Percentiles rank a stretch among this genome's conserved stretches.
phyloP scores from a whole-genome alignment of 352 stramenopile species.

The Phytophthora megakarya region DNA sequence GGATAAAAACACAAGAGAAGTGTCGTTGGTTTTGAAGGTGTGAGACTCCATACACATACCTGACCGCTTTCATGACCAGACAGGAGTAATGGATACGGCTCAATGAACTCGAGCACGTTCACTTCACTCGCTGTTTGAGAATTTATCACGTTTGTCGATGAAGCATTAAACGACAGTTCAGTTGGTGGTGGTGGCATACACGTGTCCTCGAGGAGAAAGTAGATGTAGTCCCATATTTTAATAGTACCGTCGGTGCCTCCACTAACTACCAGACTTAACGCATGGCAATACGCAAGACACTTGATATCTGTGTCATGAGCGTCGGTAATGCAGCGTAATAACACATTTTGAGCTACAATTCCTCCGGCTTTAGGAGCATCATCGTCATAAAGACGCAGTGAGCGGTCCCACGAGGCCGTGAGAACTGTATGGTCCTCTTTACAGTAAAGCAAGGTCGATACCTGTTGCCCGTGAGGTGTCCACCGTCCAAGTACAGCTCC shows the following conservation, averaged over 20 bases:
- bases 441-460: slow-evolving; percentile 73
- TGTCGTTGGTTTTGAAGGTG: slow-evolving; percentile 47
- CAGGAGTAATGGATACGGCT: slow-evolving; percentile 73
- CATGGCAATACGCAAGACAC: slow-evolving; percentile 75
- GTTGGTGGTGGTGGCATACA: slow-evolving; percentile 30
- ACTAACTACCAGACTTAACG: slow-evolving; percentile 66
- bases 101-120: slow-evolving; percentile 70
- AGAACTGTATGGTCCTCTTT: slow-evolving; percentile 78
- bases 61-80: slow-evolving; percentile 75
- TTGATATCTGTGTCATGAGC: slow-evolving; percentile 82
- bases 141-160: neutral
- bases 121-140: slow-evolving; percentile 47
- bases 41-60: slow-evolving; percentile 64
- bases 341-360: slow-evolving; percentile 42
- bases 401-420: slow-evolving; percentile 78
- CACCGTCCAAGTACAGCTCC: slow-evolving; percentile 67
- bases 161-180: slow-evolving; percentile 20
- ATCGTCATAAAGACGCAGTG: slow-evolving; percentile 75
- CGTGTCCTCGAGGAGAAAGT: slow-evolving; percentile 76
- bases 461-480: slow-evolving; percentile 63
- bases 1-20: slow-evolving; percentile 51
- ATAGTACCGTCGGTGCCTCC: slow-evolving; percentile 64
- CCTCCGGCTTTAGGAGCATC: slow-evolving; percentile 38
- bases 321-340: slow-evolving; percentile 71
- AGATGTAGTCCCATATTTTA: slow-evolving; percentile 90